A percentile compares a stretch with the other conserved stretches of the same genome.
phyloP scores from a whole-genome alignment of 2,329 filamentous ascomycete species.

The Xylaria sp. region DNA sequence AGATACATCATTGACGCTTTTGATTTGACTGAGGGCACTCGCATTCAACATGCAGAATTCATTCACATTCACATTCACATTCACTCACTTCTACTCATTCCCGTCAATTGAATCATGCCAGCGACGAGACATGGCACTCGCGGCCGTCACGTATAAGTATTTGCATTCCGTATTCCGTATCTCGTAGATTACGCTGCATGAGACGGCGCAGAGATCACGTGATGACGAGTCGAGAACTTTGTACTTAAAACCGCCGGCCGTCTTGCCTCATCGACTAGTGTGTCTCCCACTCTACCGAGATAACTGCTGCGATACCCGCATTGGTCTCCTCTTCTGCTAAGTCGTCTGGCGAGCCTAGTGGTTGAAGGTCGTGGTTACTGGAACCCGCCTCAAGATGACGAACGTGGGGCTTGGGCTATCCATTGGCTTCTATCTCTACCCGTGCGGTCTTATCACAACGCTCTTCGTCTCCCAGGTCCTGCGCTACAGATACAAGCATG shows the following conservation, averaged over 20 bases:
- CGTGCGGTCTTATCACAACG: slow-evolving; percentile 35
- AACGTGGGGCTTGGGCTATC: slow-evolving; percentile 34
- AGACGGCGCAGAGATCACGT: background rate
- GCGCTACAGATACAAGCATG: slow-evolving; percentile 34
- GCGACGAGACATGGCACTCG: too few relatives aligned
- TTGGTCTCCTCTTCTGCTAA: slow-evolving; percentile 1
- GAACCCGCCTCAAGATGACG: slow-evolving; percentile 28
- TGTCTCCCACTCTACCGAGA: background rate
- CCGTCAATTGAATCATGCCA: too few relatives aligned
- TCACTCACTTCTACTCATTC: too few relatives aligned
- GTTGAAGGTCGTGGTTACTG: slow-evolving; percentile 7
- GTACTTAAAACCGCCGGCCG: background rate
- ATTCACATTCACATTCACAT: too few relatives aligned
- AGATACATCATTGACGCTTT: too few relatives aligned
- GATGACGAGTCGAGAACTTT: background rate
- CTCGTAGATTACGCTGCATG: background rate
- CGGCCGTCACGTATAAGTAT: too few relatives aligned
- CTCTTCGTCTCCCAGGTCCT: slow-evolving; percentile 35
- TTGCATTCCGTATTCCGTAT: background rate
- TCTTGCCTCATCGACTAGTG: background rate
- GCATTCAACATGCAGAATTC: too few relatives aligned
- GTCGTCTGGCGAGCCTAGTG: background rate
- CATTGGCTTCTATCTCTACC: slow-evolving; percentile 39
- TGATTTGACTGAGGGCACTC: too few relatives aligned
- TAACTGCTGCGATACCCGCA: background rate